These are phyloP conservation scores for Botrytis sinoallii DNA, from an alignment of 2,329 filamentous ascomycete species.

Conservation along the genomic window DNA sequence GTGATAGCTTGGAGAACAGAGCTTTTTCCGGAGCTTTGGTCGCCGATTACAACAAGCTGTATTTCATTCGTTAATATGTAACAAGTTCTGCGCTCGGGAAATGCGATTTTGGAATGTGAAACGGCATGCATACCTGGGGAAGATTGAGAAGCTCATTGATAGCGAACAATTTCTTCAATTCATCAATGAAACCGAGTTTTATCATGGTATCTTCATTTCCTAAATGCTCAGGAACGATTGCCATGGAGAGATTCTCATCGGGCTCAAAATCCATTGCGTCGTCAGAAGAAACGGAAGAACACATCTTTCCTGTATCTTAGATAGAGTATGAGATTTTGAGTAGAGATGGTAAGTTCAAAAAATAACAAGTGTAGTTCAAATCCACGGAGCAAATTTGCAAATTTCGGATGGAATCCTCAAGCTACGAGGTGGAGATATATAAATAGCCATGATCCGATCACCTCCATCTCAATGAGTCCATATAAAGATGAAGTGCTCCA, in stretches of 20 bases:
- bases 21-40: conserved; percentile 42
- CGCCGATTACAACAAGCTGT: conserved; percentile 41
- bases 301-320: neutral
- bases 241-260: neutral
- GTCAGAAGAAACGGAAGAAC: neutral
- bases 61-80: neutral
- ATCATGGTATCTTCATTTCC: conserved; percentile 8
- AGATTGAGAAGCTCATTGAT: conserved; percentile 25
- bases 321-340: neutral
- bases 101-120: neutral
- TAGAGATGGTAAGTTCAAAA: neutral
- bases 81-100: too few relatives aligned
- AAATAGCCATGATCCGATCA: neutral
- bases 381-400: too few relatives aligned
- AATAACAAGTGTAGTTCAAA: too few relatives aligned
- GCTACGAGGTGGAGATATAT: neutral
- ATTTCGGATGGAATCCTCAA: neutral
- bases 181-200: conserved; percentile 24
- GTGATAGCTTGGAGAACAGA: conserved; percentile 39
- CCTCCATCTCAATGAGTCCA: neutral
- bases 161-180: conserved; percentile 21
- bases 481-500: neutral
- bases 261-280: neutral
- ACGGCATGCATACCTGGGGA: conserved; percentile 21
- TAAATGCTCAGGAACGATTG: neutral